Evolutionary conservation across 2,329 filamentous ascomycete genomes (phyloP), one percentile per base, ranked within the genome.

Genomic region (Coniochaeta sp.): DNA sequence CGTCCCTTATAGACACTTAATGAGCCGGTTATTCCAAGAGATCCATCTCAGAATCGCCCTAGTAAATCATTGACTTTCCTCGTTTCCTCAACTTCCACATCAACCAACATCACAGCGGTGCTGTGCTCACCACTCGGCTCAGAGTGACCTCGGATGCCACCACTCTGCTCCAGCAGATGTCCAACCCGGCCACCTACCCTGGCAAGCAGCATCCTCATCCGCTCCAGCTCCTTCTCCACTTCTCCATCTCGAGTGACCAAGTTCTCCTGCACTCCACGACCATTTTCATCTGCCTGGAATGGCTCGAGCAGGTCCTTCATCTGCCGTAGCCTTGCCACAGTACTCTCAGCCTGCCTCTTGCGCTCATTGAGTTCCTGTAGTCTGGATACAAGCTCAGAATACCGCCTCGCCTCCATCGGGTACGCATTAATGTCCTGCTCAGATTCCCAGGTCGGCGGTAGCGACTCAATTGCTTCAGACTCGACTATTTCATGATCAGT

Each of bases 141-240:
- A 33, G 38, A 26, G 44, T 17, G 19, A 22, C 36, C 54, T 31
- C 47, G 16, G 22, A 57, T 60, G 58, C 40, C 40, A 33, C 12
- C 60, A 57, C 44, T 43, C 44, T 33, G 62, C 19, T 63, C 61
- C 40, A 28, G 70, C 17, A 81, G 61, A 60, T 70, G 68, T 14
- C 72, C 75, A 1, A 88, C 75, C 22, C 82, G 77, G 1, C 79
- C 82, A 5, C 80, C 79, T 0, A 89, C 84, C 28, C 86, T 77
- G 1, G 81, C 79, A 59, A 88, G 76, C 63, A 91, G 72, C 64
- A 86, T 77, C 36, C 86, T 81, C 81, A 88, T 89, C 63, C 80
- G 81, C 70, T 86, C 82, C 59, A 91, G 74, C 72, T 91, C 88
- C 59, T 76, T 76, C 68, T 88, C 87, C 11, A 91, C 71, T 56